These are phyloP conservation scores for Prototheca wickerhamii DNA, from an alignment of 163 green algal species.

Conservation along the genomic window DNA sequence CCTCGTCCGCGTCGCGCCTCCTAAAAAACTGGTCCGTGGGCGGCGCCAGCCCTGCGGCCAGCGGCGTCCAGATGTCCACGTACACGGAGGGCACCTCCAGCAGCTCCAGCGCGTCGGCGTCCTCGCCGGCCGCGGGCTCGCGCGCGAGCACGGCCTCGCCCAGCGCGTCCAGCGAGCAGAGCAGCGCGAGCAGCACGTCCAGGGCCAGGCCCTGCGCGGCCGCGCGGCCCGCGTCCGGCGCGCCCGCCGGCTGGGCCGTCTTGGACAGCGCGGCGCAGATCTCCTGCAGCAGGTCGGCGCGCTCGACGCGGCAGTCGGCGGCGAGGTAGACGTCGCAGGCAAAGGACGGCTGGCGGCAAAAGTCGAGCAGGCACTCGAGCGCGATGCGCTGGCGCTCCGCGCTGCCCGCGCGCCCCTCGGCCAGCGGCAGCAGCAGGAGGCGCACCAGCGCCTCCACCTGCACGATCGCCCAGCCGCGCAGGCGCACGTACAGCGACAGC, in stretches of 20 bases:
- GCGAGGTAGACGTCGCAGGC: slow-evolving; percentile 74
- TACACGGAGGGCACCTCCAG: slow-evolving; percentile 34
- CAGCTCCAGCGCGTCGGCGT: neutral
- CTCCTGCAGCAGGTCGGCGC: slow-evolving; percentile 77
- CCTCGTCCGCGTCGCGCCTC: neutral
- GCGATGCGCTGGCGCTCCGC: slow-evolving; percentile 73
- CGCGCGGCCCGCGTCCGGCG: neutral
- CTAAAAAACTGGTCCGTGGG: neutral
- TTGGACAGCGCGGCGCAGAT: slow-evolving; percentile 69
- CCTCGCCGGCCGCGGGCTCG: slow-evolving; percentile 15
- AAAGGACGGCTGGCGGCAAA: slow-evolving; percentile 78
- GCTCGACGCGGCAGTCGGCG: slow-evolving; percentile 82
- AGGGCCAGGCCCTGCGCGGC: slow-evolving; percentile 33
- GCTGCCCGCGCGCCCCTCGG: slow-evolving; percentile 39
- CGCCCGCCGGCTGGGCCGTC: slow-evolving; percentile 31
- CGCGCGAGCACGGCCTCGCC: slow-evolving; percentile 4
- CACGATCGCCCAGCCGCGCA: slow-evolving; percentile 39
- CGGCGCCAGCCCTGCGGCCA: slow-evolving; percentile 23
- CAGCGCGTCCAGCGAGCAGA: slow-evolving; percentile 39
- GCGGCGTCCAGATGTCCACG: slow-evolving; percentile 53
- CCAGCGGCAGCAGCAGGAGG: slow-evolving; percentile 68
- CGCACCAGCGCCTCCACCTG: slow-evolving; percentile 75
- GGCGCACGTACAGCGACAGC: slow-evolving; percentile 58
- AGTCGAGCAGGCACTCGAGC: slow-evolving; percentile 86
- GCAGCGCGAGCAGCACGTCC: slow-evolving; percentile 81